Evolutionary conservation across 768 basidiomycete species (phyloP), one percentile per base, ranked within the genome.

Genomic region (Exsudoporus frostii): DNA sequence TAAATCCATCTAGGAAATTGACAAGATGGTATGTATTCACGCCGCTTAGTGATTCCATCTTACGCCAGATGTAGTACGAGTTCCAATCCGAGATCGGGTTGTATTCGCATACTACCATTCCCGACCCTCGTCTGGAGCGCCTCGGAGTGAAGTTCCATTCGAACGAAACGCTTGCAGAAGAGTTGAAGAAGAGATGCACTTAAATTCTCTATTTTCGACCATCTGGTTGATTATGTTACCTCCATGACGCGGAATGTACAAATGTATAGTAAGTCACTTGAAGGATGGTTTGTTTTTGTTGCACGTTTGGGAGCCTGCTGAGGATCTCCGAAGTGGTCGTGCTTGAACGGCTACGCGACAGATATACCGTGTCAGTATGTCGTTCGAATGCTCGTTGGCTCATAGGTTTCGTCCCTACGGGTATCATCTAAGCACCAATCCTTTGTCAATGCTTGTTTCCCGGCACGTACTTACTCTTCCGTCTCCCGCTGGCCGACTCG

Each of bases 141-240:
- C 54, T 69, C 11, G 68, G 62, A 15, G 67, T 65, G 36, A 65
- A 59, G 34, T 63, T 69, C 48, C 54, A 63, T 34, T 61, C 65
- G 0, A 59, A 59, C 41, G 47, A 57, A 24, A 30, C 7, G 25
- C 53, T 67, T 33, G 54, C 54, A 11, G 48, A 62, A 20, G 65
- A 39, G 30, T n/a, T 62, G 34, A 64, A 65, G 56, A 54, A 53
- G 45, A 56, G 60, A 47, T 65, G 22, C 45, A 29, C 22, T 29
- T 65, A 36, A 61, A 29, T 13, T 17, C 5, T 7, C 19, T 22
- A 22, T 22, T 2, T 13, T 48, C 8, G 3, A 7, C 3, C 19
- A 14, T 39, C 7, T 25, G 14, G n/a, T 2, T 50, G 14, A 43
- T 24, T 17, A 5, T 22, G 5, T 15, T 37, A 17, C 25, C n/a